Evolutionary conservation across 2,329 filamentous ascomycete genomes (phyloP), one percentile per base, ranked within the genome.

Genomic region (Sporothrix mexicana): DNA sequence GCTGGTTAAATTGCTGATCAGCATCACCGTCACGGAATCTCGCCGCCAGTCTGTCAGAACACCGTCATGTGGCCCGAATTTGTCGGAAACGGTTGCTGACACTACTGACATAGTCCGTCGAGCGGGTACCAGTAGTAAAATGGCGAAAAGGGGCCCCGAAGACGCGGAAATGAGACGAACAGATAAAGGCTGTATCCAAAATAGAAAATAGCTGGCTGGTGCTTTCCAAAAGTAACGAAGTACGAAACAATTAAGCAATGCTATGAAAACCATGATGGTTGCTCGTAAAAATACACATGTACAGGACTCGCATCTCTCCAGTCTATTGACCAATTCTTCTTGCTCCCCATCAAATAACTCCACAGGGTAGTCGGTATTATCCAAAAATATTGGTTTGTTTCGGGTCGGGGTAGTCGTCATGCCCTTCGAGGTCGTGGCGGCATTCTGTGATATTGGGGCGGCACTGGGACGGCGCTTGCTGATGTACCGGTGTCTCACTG

Each of bases 401-500:
- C 6, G n/a, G 9, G 23, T 49, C 2, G 43, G 9, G 17, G 36
- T 10, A 4, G 36, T 43, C n/a, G 10, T 45, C 36, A 5, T 64
- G 59, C 13, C 45, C 36, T n/a, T 25, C 30, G 30, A 9, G 17
- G 36, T 43, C 17, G 43, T n/a, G 57, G 6, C 25, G 8, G 15
- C 30, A 30, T 36, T 2, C 30, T 5, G 30, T 2, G 30, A 3
- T 20, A 15, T 10, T 41, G n/a, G 41, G 10, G 9, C 30, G n/a
- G 41, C 20, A 45, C 61, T 64, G 41, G 61, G 12, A 23, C 1
- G 59, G 41, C 61, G 41, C 61, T 67, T 51, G 45, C 13, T 3
- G 45, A 49, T 51, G 62, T 67, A 23, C 64, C 45, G 62, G 62
- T 36, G 45, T 67, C 45, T 36, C 62, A 67, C 15, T 17, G 45